Conservation (phyloP, 2,329 filamentous ascomycete genomes). For the Verticillium zaregamsianum region DNA sequence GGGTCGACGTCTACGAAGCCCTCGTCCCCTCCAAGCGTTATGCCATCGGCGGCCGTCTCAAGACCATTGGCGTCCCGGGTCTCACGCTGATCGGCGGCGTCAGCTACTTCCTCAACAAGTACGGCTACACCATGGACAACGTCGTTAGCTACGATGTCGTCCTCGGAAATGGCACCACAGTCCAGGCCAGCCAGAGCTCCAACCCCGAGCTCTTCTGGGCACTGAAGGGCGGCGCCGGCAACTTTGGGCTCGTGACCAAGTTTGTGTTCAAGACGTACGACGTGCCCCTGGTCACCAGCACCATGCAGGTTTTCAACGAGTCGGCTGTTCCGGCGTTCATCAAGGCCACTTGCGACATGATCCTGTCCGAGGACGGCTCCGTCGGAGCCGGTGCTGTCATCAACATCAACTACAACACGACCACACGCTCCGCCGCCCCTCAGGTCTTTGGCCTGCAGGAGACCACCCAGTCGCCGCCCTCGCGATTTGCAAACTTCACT, state of each 20-base stretch:
- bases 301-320: slow-evolving; percentile 25
- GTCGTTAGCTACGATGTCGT: slow-evolving; percentile 20
- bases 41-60: slow-evolving; percentile 22
- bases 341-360: slow-evolving; percentile 20
- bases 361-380: slow-evolving; percentile 15
- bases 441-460: slow-evolving; percentile 29
- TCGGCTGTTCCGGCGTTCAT: slow-evolving; percentile 18
- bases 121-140: slow-evolving; percentile 21
- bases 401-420: slow-evolving; percentile 23
- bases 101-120: slow-evolving; percentile 21
- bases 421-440: slow-evolving; percentile 17
- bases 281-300: slow-evolving; percentile 23
- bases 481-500: slow-evolving; percentile 26
- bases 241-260: slow-evolving; percentile 18
- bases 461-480: slow-evolving; percentile 23
- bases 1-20: slow-evolving; percentile 21
- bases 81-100: slow-evolving; percentile 23
- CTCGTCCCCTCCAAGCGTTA: slow-evolving; percentile 17
- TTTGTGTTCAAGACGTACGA: slow-evolving; percentile 17
- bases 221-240: slow-evolving; percentile 20
- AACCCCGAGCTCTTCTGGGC: slow-evolving; percentile 24
- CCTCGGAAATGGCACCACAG: slow-evolving; percentile 18
- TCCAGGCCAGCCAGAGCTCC: slow-evolving; percentile 15
- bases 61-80: slow-evolving; percentile 22
- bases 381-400: slow-evolving; percentile 26